These are phyloP conservation scores for Leucoagaricus sp. DNA, from an alignment of 1,284 basidiomycete genomes.

Conservation along the genomic window DNA sequence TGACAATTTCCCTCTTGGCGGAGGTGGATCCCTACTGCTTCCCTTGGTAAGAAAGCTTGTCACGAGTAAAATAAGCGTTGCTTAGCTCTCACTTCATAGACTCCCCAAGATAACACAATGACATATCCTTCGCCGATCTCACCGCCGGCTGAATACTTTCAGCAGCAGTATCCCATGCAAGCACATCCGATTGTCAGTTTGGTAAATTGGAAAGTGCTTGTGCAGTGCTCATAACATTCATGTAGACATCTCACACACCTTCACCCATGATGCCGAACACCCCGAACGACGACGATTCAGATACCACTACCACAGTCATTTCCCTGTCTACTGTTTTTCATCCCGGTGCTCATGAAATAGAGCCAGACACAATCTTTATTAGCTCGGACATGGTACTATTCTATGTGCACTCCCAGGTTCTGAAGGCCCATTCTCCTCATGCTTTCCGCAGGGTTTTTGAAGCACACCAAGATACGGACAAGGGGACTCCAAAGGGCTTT, in stretches of 20 bases:
- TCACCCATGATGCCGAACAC: slow-evolving; percentile 21
- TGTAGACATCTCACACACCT: background rate
- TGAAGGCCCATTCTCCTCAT: slow-evolving; percentile 18
- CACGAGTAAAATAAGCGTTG: background rate
- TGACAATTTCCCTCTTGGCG: background rate
- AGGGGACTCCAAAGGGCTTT: background rate
- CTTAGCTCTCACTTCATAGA: background rate
- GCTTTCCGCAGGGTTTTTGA: slow-evolving; percentile 20
- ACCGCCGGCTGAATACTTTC: background rate
- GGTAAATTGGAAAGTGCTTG: background rate
- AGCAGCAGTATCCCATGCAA: background rate
- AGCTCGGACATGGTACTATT: slow-evolving; percentile 51
- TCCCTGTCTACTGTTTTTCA: slow-evolving; percentile 30
- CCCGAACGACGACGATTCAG: slow-evolving; percentile 17
- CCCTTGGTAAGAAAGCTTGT: background rate
- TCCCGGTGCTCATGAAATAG: slow-evolving; percentile 19
- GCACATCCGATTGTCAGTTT: background rate
- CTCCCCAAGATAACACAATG: background rate
- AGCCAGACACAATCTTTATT: slow-evolving; percentile 24
- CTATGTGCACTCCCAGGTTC: slow-evolving; percentile 32
- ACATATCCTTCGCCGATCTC: slow-evolving; percentile 1
- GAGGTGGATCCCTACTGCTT: background rate
- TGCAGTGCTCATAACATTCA: background rate
- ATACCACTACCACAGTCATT: slow-evolving; percentile 1
- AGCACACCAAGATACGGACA: slow-evolving; percentile 2